Evolutionary conservation across 2,329 filamentous ascomycete genomes (phyloP).

Genomic region (Dactylellina haptotyla): DNA sequence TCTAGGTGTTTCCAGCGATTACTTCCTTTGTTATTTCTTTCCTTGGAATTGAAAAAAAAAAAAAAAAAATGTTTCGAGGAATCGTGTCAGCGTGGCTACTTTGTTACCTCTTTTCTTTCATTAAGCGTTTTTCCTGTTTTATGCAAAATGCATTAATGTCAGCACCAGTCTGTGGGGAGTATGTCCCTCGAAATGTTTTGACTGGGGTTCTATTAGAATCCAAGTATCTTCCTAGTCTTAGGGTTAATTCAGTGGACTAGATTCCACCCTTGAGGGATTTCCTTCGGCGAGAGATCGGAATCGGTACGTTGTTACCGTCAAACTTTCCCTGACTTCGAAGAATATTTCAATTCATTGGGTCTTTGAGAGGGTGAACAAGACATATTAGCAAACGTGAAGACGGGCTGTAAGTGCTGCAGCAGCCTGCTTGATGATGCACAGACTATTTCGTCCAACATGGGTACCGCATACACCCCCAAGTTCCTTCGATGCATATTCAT

Average conservation of each 20-base stretch:
- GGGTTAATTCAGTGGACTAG: conserved; percentile 17
- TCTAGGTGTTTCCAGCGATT: conserved; percentile 33
- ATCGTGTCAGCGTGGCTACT: neutral
- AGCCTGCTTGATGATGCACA: conserved; percentile 2
- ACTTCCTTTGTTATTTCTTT: conserved; percentile 8
- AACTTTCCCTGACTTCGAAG: conserved; percentile 8
- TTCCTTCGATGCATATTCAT: conserved; percentile 22
- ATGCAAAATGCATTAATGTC: conserved; percentile 45
- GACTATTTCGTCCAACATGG: conserved; percentile 27
- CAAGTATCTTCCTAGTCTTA: conserved; percentile 6
- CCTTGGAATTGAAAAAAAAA: conserved; percentile 2
- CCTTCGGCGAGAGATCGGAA: conserved; percentile 22
- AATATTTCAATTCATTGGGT: neutral
- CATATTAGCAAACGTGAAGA: conserved; percentile 15
- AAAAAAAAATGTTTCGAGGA: conserved; percentile 22
- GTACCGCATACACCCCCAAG: conserved; percentile 13
- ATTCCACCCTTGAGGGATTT: conserved; percentile 27
- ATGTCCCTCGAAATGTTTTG: neutral
- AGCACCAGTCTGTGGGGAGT: conserved; percentile 22
- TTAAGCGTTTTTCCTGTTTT: conserved; percentile 32
- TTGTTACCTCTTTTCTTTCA: conserved; percentile 1
- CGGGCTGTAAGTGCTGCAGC: conserved; percentile 4
- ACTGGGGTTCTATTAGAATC: conserved; percentile 5
- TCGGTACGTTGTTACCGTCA: conserved; percentile 22
- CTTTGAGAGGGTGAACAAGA: conserved; percentile 11